phyloP scores from a whole-genome alignment of 768 basidiomycete species.

The Tulasnella sp. region DNA sequence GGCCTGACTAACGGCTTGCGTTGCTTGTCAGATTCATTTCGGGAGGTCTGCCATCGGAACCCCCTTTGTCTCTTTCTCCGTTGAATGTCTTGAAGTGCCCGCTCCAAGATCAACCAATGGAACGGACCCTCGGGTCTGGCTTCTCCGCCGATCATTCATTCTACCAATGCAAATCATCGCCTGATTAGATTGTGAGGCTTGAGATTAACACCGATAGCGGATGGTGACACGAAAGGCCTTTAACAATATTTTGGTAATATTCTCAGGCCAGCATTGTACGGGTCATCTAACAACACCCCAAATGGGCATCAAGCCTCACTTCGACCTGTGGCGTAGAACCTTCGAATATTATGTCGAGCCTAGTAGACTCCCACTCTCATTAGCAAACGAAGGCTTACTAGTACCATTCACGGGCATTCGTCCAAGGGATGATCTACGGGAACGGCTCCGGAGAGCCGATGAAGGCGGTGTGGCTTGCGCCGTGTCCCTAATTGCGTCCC shows the following conservation, averaged over 20 bases:
- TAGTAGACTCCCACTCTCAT: not conserved
- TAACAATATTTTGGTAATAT: not conserved
- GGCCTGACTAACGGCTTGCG: not conserved
- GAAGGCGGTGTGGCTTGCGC: not conserved
- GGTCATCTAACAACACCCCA: not conserved
- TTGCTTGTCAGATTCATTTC: not conserved
- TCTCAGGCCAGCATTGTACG: not conserved
- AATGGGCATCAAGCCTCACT: not conserved
- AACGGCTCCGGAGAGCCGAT: not conserved
- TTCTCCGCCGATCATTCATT: not conserved
- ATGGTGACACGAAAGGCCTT: not conserved
- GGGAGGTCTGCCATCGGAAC: not conserved
- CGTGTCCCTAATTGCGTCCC: not conserved
- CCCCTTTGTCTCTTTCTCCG: not conserved
- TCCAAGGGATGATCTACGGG: not conserved
- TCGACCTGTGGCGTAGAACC: not conserved
- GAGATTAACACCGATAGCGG: not conserved
- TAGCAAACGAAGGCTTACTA: not conserved
- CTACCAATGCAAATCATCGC: not conserved
- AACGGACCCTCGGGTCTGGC: not conserved
- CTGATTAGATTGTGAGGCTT: not conserved
- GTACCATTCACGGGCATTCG: not conserved
- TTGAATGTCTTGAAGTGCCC: not conserved
- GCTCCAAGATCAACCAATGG: not conserved
- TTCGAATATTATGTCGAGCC: not conserved